These are phyloP conservation scores for Chernovozyma sophiae-reginae DNA, from an alignment of 1,139 yeast species.

Conservation along the genomic window DNA sequence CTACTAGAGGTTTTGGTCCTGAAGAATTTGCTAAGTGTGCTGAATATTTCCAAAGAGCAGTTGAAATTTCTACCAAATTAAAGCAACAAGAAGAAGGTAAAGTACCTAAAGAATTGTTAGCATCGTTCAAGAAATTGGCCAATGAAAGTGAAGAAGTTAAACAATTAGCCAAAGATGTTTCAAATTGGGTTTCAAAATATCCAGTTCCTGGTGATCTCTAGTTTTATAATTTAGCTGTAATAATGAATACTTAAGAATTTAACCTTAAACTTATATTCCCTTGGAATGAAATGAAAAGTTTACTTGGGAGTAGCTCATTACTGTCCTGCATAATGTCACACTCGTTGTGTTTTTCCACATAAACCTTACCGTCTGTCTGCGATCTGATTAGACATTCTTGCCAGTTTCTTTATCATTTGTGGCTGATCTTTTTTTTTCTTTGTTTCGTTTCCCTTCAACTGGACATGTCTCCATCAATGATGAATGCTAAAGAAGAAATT, in stretches of 20 bases:
- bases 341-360: no score
- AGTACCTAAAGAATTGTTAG: conserved; percentile 61
- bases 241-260: no score
- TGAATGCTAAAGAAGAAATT: neutral
- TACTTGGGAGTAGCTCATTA: no score
- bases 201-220: conserved; percentile 74
- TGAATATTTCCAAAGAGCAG: conserved; percentile 74
- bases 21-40: conserved; percentile 78
- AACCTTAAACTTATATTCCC: no score
- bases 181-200: conserved; percentile 60
- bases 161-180: conserved; percentile 58
- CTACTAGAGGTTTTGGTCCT: conserved; percentile 87
- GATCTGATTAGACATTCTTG: no score
- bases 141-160: conserved; percentile 54
- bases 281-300: no score
- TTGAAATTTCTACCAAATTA: conserved; percentile 56
- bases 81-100: conserved; percentile 58
- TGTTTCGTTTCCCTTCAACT: no score
- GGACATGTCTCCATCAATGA: neutral
- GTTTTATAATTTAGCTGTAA: no score
- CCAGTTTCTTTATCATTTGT: no score
- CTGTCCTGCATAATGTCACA: no score
- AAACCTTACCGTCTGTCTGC: no score
- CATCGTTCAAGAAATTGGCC: conserved; percentile 62
- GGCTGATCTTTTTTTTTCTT: no score